These are phyloP conservation scores for Erigeron philadelphicus DNA, from an alignment of 140 eudicot genomes.

Conservation along the genomic window DNA sequence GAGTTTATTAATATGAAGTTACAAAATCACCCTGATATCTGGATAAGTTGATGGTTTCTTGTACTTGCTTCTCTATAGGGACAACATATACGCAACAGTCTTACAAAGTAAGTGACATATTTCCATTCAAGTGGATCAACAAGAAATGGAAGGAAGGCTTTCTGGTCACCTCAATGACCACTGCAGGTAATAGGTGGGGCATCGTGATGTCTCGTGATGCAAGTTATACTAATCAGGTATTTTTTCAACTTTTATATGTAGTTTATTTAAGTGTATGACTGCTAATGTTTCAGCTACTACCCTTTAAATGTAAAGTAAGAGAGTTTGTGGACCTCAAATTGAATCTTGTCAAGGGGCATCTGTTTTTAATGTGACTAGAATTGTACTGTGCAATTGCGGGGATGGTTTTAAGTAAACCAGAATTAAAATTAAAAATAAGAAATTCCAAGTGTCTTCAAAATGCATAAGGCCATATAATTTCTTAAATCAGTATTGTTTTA, in stretches of 20 bases:
- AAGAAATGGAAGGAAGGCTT: slow-evolving; percentile 72
- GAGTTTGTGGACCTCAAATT: too few relatives aligned
- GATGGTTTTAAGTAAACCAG: too few relatives aligned
- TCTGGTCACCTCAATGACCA: slow-evolving; percentile 51
- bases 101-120: slow-evolving; percentile 58
- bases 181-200: slow-evolving; percentile 60
- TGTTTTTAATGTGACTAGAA: too few relatives aligned
- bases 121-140: slow-evolving; percentile 62
- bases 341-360: too few relatives aligned
- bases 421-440: too few relatives aligned
- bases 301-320: too few relatives aligned
- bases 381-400: too few relatives aligned
- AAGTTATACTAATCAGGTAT: slow-evolving; percentile 43
- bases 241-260: too few relatives aligned
- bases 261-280: background rate
- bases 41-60: background rate
- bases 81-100: slow-evolving; percentile 53
- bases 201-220: slow-evolving; percentile 62
- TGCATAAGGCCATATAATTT: too few relatives aligned
- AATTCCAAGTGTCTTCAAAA: too few relatives aligned
- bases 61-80: slow-evolving; percentile 26
- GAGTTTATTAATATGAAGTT: background rate
- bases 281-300: background rate
- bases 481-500: too few relatives aligned
- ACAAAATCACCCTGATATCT: background rate